phyloP scores from a whole-genome alignment of 768 basidiomycete species.

The Amanita pallidorosea region DNA sequence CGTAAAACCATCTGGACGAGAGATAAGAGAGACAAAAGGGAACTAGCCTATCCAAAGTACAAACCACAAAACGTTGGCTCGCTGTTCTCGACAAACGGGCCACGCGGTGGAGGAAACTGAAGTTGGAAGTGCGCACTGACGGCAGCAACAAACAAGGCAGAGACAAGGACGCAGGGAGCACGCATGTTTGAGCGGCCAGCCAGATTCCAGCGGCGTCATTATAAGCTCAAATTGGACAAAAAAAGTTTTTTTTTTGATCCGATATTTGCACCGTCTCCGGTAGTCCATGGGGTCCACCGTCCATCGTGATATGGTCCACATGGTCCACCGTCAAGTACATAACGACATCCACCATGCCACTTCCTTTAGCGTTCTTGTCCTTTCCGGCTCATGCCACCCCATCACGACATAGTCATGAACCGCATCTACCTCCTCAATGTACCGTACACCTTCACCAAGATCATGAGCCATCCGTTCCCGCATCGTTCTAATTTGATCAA shows the following conservation, averaged over 20 bases:
- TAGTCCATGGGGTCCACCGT: too few species aligned
- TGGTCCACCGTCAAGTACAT: too few species aligned
- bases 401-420: constrained; percentile 19
- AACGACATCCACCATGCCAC: not conserved
- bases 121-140: constrained; percentile 67
- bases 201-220: not conserved
- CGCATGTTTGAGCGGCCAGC: not conserved
- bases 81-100: constrained; percentile 44
- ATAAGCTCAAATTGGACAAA: not conserved
- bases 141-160: constrained; percentile 21
- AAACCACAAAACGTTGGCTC: constrained; percentile 58
- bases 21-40: not conserved
- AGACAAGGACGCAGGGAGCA: not conserved
- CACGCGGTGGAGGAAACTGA: constrained; percentile 60
- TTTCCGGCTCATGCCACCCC: constrained; percentile 29
- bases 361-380: not conserved
- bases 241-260: constrained; percentile 6
- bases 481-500: constrained; percentile 24
- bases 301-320: too few species aligned
- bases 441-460: constrained; percentile 19
- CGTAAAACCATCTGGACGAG: constrained; percentile 45
- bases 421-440: constrained; percentile 5
- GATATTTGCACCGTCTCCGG: too few species aligned
- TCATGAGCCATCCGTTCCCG: constrained; percentile 30
- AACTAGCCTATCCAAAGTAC: constrained; percentile 9